phyloP scores from a whole-genome alignment of 139 green algal species.

The Coelastrella sp. region DNA sequence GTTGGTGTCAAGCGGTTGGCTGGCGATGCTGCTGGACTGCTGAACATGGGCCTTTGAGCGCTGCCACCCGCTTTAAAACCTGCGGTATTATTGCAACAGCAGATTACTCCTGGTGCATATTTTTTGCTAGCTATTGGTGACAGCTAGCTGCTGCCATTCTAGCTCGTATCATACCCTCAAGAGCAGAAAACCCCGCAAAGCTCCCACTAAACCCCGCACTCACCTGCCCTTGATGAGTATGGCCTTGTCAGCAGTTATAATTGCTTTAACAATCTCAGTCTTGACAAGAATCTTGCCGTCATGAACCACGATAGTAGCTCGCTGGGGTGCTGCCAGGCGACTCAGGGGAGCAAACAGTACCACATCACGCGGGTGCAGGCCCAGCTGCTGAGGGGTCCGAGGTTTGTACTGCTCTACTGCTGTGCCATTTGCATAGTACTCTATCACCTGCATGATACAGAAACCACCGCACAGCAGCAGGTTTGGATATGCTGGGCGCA shows the following conservation, averaged over 20 bases:
- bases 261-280: conserved; percentile 66
- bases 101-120: no score
- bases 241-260: conserved; percentile 61
- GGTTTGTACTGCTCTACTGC: conserved; percentile 45
- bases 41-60: background rate
- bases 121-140: no score
- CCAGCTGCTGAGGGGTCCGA: conserved; percentile 47
- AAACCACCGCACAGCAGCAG: background rate
- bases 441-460: conserved; percentile 47
- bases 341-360: conserved; percentile 53
- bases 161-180: background rate
- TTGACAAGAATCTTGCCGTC: conserved; percentile 67
- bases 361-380: conserved; percentile 61
- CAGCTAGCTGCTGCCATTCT: no score
- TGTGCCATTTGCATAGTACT: conserved; percentile 48
- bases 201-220: background rate
- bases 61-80: no score
- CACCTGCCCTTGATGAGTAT: conserved; percentile 67
- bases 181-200: background rate
- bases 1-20: background rate
- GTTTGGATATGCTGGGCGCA: no score
- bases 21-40: background rate
- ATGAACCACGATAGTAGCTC: conserved; percentile 62
- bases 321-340: conserved; percentile 49
- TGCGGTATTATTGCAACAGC: no score